These are phyloP conservation scores for Candida sakaeoensis DNA, from an alignment of 805 yeast species.

Conservation along the genomic window DNA sequence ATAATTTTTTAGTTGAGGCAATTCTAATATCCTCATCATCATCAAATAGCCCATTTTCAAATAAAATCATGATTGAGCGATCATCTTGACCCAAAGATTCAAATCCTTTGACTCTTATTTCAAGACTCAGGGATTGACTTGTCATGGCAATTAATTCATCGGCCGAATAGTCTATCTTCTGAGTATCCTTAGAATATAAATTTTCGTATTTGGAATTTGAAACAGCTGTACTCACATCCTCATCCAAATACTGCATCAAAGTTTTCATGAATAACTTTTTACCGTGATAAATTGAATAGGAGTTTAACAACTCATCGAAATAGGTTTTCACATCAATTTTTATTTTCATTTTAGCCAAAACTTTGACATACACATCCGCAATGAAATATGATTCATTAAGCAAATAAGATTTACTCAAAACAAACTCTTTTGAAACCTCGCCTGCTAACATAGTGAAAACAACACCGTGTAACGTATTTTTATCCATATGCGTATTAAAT, in stretches of 20 bases:
- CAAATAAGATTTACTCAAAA: neutral
- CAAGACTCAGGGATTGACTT: neutral
- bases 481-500: neutral
- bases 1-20: constrained; percentile 41
- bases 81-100: constrained; percentile 3
- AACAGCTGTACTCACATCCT: neutral
- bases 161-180: neutral
- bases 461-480: constrained; percentile 9
- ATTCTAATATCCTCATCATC: constrained; percentile 64
- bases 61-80: constrained; percentile 5
- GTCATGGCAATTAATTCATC: neutral
- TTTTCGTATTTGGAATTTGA: constrained; percentile 2
- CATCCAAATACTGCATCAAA: constrained; percentile 24
- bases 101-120: constrained; percentile 1
- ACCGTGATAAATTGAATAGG: constrained; percentile 41
- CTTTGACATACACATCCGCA: constrained; percentile 7
- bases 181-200: neutral
- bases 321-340: neutral
- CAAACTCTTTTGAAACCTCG: neutral
- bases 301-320: neutral
- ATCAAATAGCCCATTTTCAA: constrained; percentile 41
- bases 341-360: constrained; percentile 2
- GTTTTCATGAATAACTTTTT: constrained; percentile 44
- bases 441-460: constrained; percentile 6
- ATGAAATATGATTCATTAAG: constrained; percentile 4